A percentile compares a stretch with the other conserved stretches of the same genome.
phyloP scores from a whole-genome alignment of 371 early-diverging fungal species.

The Rhizopus delemar region DNA sequence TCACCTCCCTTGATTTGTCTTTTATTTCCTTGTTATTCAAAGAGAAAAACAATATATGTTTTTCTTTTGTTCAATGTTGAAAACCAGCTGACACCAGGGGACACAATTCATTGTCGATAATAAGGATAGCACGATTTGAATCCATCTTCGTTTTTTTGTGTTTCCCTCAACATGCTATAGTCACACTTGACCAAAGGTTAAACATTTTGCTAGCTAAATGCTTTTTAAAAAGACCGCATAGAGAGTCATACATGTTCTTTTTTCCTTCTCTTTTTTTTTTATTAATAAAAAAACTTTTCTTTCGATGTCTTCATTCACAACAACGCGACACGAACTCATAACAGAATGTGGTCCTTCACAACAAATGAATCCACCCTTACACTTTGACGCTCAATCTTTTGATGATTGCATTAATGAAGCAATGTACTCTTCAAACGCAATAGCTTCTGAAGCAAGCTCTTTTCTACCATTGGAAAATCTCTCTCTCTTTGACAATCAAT shows the following conservation, averaged over 20 bases:
- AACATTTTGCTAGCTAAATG: neutral
- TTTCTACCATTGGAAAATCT: no score
- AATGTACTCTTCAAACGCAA: no score
- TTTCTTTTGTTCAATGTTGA: neutral
- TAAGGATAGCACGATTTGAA: neutral
- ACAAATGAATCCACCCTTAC: no score
- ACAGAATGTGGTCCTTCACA: neutral
- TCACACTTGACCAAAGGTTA: neutral
- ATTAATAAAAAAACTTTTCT: neutral
- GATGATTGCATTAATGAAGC: no score
- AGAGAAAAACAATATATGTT: neutral
- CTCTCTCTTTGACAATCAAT: neutral
- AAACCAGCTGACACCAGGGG: neutral
- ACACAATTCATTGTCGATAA: conserved; percentile 5
- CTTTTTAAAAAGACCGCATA: no score
- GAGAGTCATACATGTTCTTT: no score
- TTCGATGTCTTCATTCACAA: neutral
- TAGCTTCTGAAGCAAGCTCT: no score
- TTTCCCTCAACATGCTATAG: neutral
- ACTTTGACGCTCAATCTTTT: no score
- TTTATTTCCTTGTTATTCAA: neutral
- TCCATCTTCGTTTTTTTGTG: neutral
- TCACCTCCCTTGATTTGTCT: no score
- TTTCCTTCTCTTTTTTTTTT: no score
- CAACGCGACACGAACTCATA: neutral